Conservation (phyloP, 2,329 filamentous ascomycete genomes). For the Venturia effusa region DNA sequence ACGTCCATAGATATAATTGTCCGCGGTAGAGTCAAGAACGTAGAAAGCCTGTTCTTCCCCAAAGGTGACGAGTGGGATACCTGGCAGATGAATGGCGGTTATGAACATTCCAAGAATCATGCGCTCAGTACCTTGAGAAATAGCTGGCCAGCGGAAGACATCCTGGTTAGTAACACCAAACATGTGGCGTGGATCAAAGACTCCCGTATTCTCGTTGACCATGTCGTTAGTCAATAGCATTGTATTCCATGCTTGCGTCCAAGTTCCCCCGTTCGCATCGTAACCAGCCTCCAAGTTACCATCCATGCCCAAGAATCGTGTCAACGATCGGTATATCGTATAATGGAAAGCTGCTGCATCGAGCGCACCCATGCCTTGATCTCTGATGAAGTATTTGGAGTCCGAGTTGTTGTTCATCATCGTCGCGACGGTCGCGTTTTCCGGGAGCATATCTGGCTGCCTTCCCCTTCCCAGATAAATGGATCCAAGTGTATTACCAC, state of each 20-base stretch:
- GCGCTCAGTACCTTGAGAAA: constrained; percentile 45
- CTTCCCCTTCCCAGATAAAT: constrained; percentile 50
- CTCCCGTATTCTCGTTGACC: constrained; percentile 46
- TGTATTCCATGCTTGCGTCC: constrained; percentile 39
- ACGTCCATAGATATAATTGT: constrained; percentile 55
- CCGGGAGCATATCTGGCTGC: constrained; percentile 32
- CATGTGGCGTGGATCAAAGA: constrained; percentile 54
- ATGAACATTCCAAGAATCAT: constrained; percentile 49
- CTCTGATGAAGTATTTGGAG: constrained; percentile 37
- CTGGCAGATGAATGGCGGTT: constrained; percentile 48
- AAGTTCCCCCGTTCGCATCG: constrained; percentile 41
- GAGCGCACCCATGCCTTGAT: constrained; percentile 39
- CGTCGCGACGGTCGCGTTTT: constrained; percentile 36
- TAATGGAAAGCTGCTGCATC: constrained; percentile 53
- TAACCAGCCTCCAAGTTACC: constrained; percentile 44
- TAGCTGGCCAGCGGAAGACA: constrained; percentile 52
- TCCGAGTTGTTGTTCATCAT: constrained; percentile 30
- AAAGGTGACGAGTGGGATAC: constrained; percentile 50
- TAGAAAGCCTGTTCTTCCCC: constrained; percentile 58
- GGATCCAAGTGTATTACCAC: constrained; percentile 48
- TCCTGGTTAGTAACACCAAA: constrained; percentile 56
- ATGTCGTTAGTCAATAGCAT: constrained; percentile 49
- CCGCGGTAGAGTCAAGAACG: constrained; percentile 51
- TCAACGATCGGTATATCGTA: constrained; percentile 47
- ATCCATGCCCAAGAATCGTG: constrained; percentile 48